phyloP scores from a whole-genome alignment of 371 early-diverging fungal genomes.

The Mucor indicus region DNA sequence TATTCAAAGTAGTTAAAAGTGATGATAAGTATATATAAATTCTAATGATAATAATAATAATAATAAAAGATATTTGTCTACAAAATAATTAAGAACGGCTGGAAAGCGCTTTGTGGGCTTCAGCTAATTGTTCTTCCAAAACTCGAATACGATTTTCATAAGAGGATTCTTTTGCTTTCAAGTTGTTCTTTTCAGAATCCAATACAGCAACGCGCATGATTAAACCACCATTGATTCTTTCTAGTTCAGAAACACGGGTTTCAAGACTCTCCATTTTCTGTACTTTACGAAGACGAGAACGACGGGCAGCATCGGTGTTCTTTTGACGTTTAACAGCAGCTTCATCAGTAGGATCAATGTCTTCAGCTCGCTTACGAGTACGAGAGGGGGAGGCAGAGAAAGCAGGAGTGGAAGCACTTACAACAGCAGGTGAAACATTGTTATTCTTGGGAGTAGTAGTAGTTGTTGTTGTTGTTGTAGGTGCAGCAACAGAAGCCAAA shows the following conservation, averaged over 20 bases:
- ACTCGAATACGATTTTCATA: constrained; percentile 59
- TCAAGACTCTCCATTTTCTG: constrained; percentile 79
- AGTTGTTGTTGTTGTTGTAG: neutral
- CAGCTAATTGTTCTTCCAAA: constrained; percentile 65
- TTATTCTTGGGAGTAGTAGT: neutral
- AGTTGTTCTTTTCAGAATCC: constrained; percentile 62
- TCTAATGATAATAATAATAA: neutral
- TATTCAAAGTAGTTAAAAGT: too few relatives aligned
- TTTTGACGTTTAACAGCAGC: constrained; percentile 59
- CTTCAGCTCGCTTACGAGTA: constrained; percentile 17
- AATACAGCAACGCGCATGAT: constrained; percentile 66
- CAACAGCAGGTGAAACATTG: constrained; percentile 14
- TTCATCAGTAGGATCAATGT: constrained; percentile 25
- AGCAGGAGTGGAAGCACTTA: constrained; percentile 20
- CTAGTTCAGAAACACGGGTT: constrained; percentile 67
- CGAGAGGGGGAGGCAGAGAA: constrained; percentile 18
- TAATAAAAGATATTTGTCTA: neutral
- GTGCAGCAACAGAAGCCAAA: constrained; percentile 20
- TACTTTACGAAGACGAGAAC: constrained; percentile 84
- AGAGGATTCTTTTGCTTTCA: constrained; percentile 58
- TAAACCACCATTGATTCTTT: constrained; percentile 64
- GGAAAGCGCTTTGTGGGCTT: constrained; percentile 54
- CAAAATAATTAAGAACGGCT: constrained; percentile 10
- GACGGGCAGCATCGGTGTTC: constrained; percentile 92
- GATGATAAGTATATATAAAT: constrained; percentile 1